Percentiles rank a stretch among this genome's conserved stretches.
phyloP scores from a whole-genome alignment of 805 yeast genomes.

The Komagataella pastoris region DNA sequence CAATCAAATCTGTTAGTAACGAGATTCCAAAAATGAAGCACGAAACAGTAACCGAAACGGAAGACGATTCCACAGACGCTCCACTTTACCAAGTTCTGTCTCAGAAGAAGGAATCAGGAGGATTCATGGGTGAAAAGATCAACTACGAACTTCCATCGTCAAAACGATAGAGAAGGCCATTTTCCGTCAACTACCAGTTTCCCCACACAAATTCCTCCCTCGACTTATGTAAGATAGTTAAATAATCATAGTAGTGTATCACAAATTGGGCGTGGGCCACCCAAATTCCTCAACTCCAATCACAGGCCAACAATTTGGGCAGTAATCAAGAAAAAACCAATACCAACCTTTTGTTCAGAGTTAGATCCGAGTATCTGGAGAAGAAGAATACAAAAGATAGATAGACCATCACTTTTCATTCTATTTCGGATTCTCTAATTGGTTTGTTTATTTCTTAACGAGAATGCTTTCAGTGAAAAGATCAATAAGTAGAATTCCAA shows the following conservation, averaged over 20 bases:
- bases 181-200: no score
- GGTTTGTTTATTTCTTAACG: background rate
- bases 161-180: background rate
- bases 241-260: background rate
- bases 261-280: background rate
- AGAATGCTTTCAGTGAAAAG: background rate
- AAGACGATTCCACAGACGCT: background rate
- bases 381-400: background rate
- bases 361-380: background rate
- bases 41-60: background rate
- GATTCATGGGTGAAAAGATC: background rate
- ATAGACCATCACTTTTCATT: background rate
- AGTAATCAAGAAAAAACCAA: background rate
- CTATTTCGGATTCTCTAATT: background rate
- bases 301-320: background rate
- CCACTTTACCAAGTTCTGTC: background rate
- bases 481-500: background rate
- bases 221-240: background rate
- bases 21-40: background rate
- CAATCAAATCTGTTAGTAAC: background rate
- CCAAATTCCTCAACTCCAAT: background rate
- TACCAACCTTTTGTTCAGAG: background rate
- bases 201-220: no score
- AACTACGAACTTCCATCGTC: background rate
- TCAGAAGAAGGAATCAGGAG: background rate